These are phyloP conservation scores for Lipomyces spencermartinsiae DNA, from an alignment of 805 yeast genomes.

Conservation along the genomic window DNA sequence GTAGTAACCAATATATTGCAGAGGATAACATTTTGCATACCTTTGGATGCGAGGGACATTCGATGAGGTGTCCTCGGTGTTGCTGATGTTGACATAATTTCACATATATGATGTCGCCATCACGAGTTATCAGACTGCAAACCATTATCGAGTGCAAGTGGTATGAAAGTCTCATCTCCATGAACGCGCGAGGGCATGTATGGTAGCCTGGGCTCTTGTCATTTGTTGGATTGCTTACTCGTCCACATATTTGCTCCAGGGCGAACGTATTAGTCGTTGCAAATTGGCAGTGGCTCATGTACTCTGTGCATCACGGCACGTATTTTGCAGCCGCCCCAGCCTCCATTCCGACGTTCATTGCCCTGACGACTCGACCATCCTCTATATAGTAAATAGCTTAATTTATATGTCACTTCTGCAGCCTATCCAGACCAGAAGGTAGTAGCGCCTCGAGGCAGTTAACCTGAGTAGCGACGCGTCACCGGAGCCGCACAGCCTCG, in stretches of 20 bases:
- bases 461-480: too few species aligned
- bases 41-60: not conserved
- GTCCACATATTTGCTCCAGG: too few species aligned
- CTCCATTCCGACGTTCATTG: not conserved
- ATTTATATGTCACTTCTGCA: not conserved
- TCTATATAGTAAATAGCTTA: not conserved
- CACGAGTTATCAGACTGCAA: not conserved
- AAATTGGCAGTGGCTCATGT: conserved; percentile 3
- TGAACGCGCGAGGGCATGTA: not conserved
- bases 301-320: conserved; percentile 1
- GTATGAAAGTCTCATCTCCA: not conserved
- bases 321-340: not conserved
- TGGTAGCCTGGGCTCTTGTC: not conserved
- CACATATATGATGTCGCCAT: not conserved
- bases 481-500: too few species aligned
- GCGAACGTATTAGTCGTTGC: not conserved
- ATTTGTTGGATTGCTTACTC: not conserved
- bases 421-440: too few species aligned
- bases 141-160: not conserved
- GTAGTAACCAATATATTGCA: not conserved
- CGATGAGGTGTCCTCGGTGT: too few species aligned
- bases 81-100: not conserved
- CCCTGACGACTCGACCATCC: not conserved
- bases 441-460: too few species aligned
- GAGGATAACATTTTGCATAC: too few species aligned